These are phyloP conservation scores for Spencermartinsiella ligniputridi DNA, from an alignment of 1,139 yeast species.

Conservation along the genomic window DNA sequence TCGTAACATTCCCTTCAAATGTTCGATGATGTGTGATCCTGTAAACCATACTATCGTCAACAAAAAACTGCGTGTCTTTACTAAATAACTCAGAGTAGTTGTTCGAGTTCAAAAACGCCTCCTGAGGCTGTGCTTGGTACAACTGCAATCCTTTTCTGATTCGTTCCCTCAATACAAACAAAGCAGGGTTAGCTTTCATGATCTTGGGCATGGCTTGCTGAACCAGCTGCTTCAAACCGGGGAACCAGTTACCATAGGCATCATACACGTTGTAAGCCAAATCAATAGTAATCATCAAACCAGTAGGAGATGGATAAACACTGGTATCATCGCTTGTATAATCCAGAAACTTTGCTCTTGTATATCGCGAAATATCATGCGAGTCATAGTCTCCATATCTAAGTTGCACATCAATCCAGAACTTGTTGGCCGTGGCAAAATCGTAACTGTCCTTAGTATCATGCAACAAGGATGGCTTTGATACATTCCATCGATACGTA, in stretches of 20 bases:
- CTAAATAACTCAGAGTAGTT: conserved; percentile 89
- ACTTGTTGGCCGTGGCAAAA: conserved; percentile 56
- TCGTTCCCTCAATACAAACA: conserved; percentile 87
- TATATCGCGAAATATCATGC: conserved; percentile 91
- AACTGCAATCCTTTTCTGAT: conserved; percentile 90
- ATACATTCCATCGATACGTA: conserved; percentile 77
- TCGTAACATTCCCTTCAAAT: conserved; percentile 86
- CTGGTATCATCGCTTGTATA: conserved; percentile 85
- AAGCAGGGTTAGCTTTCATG: conserved; percentile 92
- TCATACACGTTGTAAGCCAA: conserved; percentile 94
- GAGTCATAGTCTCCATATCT: conserved; percentile 97
- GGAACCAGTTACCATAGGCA: conserved; percentile 97
- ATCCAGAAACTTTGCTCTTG: conserved; percentile 87
- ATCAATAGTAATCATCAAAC: conserved; percentile 85
- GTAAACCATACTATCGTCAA: conserved; percentile 92
- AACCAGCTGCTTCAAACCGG: conserved; percentile 84
- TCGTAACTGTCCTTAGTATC: conserved; percentile 36
- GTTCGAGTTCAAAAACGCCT: conserved; percentile 81
- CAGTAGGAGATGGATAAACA: conserved; percentile 90
- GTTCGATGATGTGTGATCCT: conserved; percentile 93
- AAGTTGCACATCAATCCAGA: conserved; percentile 94
- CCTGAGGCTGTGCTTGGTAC: conserved; percentile 91
- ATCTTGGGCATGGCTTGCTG: conserved; percentile 92
- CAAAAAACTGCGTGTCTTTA: conserved; percentile 73
- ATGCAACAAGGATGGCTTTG: conserved; percentile 74